phyloP scores from a whole-genome alignment of 2,329 filamentous ascomycete species.

The Pseudogymnoascus sp. region DNA sequence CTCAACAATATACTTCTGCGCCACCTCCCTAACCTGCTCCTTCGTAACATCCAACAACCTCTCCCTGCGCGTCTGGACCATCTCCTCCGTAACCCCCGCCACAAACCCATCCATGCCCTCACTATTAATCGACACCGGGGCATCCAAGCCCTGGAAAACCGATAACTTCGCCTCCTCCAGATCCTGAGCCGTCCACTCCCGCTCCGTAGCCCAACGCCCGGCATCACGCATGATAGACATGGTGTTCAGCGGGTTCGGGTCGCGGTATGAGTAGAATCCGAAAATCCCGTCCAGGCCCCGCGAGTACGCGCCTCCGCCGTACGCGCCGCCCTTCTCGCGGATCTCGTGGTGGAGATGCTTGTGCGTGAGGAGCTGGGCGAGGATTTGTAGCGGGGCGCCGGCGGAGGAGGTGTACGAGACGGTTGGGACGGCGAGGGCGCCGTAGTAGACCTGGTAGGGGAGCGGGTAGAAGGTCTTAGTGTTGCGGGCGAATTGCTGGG shows the following conservation, averaged over 20 bases:
- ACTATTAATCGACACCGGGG: slow-evolving; percentile 75
- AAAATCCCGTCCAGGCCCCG: slow-evolving; percentile 76
- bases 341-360: slow-evolving; percentile 97
- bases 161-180: slow-evolving; percentile 94
- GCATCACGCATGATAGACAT: slow-evolving; percentile 76
- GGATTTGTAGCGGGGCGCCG: slow-evolving; percentile 75
- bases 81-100: slow-evolving; percentile 75
- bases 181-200: slow-evolving; percentile 73
- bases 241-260: slow-evolving; percentile 88
- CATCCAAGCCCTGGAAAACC: slow-evolving; percentile 87
- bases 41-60: slow-evolving; percentile 78
- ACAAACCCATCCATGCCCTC: slow-evolving; percentile 85
- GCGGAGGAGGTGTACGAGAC: slow-evolving; percentile 71
- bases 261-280: slow-evolving; percentile 92
- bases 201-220: slow-evolving; percentile 74
- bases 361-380: slow-evolving; percentile 88
- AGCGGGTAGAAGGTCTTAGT: slow-evolving; percentile 84
- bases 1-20: slow-evolving; percentile 73
- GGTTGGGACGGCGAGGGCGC: slow-evolving; percentile 72
- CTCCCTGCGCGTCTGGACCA: slow-evolving; percentile 79
- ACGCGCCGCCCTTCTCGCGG: slow-evolving; percentile 93
- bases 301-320: slow-evolving; percentile 84
- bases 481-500: slow-evolving; percentile 35
- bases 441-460: slow-evolving; percentile 96
- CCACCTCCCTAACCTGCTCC: slow-evolving; percentile 70